Percentiles rank a stretch among this genome's conserved stretches.
Evolutionary conservation across 2,329 filamentous ascomycete species (phyloP).

Genomic region (Aspergillus glaucus): DNA sequence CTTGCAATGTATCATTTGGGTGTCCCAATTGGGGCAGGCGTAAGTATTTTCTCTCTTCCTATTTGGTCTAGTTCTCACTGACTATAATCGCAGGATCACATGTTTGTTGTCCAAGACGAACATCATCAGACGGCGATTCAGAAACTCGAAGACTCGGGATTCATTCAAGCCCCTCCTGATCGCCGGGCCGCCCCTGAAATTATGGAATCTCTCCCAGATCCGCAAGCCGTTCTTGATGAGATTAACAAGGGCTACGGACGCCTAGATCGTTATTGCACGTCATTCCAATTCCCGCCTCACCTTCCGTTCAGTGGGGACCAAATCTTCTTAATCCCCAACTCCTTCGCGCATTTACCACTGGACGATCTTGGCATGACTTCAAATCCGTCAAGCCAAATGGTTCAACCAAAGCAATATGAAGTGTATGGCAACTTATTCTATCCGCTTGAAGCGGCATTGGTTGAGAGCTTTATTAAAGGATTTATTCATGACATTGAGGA

Average conservation of each 20-base stretch:
- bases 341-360: constrained; percentile 6
- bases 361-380: constrained; percentile 1
- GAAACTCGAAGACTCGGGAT: constrained; percentile 5
- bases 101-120: constrained; percentile 7
- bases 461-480: constrained; percentile 6
- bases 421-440: constrained; percentile 8
- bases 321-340: constrained; percentile 6
- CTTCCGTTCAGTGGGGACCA: constrained; percentile 1
- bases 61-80: not conserved
- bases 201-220: constrained; percentile 6
- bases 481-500: constrained; percentile 18
- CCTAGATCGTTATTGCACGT: constrained; percentile 6
- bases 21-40: not conserved
- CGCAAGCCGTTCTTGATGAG: constrained; percentile 1
- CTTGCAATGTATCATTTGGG: not conserved
- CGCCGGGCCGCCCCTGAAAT: constrained; percentile 5
- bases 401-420: constrained; percentile 4
- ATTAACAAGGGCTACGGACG: not conserved
- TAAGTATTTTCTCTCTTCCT: not conserved
- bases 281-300: constrained; percentile 4
- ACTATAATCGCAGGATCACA: not conserved
- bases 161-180: constrained; percentile 5
- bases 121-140: constrained; percentile 3
- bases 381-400: not conserved
- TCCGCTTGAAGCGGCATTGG: constrained; percentile 5